phyloP scores from a whole-genome alignment of 768 basidiomycete genomes.

The Lactarius hengduanensis region DNA sequence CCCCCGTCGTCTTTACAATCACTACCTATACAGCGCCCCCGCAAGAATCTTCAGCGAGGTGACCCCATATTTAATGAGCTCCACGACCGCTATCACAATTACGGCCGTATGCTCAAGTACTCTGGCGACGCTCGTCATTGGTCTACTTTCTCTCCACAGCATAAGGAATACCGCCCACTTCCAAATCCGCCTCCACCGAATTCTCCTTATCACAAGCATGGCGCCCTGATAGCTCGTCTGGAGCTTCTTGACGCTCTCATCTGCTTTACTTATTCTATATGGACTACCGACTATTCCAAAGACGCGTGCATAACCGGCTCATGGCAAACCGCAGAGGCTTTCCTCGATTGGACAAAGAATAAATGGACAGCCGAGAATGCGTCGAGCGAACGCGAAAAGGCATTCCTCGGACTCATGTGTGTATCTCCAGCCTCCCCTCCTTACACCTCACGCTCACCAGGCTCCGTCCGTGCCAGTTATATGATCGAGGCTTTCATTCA shows the following conservation, averaged over 20 bases:
- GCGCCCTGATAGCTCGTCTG: conserved; percentile 70
- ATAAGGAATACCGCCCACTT: conserved; percentile 64
- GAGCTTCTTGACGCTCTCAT: conserved; percentile 81
- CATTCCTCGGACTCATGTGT: conserved; percentile 81
- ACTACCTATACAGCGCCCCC: conserved; percentile 65
- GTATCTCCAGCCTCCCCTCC: conserved; percentile 34
- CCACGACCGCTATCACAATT: conserved; percentile 66
- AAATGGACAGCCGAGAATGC: conserved; percentile 56
- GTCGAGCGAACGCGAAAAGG: conserved; percentile 48
- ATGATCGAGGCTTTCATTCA: conserved; percentile 80
- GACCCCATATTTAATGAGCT: conserved; percentile 57
- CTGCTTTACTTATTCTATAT: conserved; percentile 80
- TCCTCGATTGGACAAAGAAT: conserved; percentile 68
- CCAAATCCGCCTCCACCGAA: conserved; percentile 60
- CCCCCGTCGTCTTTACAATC: conserved; percentile 36
- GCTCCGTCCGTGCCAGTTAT: conserved; percentile 45
- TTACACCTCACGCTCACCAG: conserved; percentile 37
- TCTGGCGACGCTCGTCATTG: conserved; percentile 78
- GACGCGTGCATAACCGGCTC: conserved; percentile 56
- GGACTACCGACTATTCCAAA: conserved; percentile 68
- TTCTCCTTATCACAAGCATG: conserved; percentile 73
- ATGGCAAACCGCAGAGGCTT: conserved; percentile 68
- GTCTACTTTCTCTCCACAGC: conserved; percentile 65
- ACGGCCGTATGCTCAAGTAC: conserved; percentile 77
- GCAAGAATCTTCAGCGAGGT: conserved; percentile 46